A percentile compares a stretch with the other conserved stretches of the same genome.
Evolutionary conservation across 805 yeast species (phyloP).

Genomic region (Wickerhamomyces sydowiorum): DNA sequence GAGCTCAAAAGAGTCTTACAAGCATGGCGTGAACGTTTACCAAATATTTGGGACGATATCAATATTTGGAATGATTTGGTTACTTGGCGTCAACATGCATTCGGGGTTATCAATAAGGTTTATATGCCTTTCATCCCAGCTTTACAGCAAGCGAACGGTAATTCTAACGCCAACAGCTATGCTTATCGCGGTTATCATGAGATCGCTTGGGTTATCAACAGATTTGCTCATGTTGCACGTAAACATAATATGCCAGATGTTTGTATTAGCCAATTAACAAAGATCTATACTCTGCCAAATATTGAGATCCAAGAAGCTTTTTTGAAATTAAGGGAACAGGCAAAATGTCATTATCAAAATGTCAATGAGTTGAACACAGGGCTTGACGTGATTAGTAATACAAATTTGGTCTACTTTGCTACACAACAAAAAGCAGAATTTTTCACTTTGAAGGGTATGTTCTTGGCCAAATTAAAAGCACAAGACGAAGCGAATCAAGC

Average conservation of each 20-base stretch:
- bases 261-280: constrained; percentile 85
- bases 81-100: constrained; percentile 98
- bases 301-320: constrained; percentile 98
- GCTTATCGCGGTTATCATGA: constrained; percentile 98
- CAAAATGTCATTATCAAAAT: constrained; percentile 94
- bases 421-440: constrained; percentile 98
- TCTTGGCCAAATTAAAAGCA: constrained; percentile 82
- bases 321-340: constrained; percentile 91
- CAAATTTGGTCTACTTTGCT: constrained; percentile 92
- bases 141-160: constrained; percentile 63
- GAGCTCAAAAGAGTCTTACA: constrained; percentile 91
- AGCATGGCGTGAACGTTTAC: constrained; percentile 97
- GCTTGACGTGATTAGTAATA: constrained; percentile 91
- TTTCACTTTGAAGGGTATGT: constrained; percentile 97
- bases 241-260: constrained; percentile 97
- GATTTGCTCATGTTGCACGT: constrained; percentile 98
- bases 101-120: constrained; percentile 90
- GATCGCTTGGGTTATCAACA: constrained; percentile 96
- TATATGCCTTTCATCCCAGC: constrained; percentile 90
- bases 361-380: constrained; percentile 90
- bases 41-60: constrained; percentile 96
- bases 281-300: constrained; percentile 92
- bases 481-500: constrained; percentile 97
- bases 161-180: constrained; percentile 76
- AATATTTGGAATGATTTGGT: constrained; percentile 96